Conservation (phyloP, 768 basidiomycete genomes). For the Dacryopinax spathularia region DNA sequence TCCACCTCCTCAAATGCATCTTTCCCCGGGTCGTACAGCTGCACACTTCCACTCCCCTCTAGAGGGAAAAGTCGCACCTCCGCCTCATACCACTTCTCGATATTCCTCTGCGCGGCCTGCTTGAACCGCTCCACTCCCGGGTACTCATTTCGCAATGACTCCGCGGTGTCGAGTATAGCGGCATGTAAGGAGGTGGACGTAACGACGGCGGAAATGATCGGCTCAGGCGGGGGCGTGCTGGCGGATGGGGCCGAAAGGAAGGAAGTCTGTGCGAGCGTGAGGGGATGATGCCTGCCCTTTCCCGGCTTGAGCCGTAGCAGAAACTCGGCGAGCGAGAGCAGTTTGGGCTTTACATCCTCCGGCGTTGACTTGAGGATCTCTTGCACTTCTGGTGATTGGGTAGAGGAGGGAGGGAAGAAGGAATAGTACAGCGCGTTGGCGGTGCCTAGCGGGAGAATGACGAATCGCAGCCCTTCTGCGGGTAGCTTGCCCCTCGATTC, state of each 20-base stretch:
- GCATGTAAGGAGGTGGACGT: slow-evolving; percentile 79
- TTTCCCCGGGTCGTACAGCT: slow-evolving; percentile 45
- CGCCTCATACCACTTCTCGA: slow-evolving; percentile 54
- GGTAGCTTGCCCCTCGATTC: background rate
- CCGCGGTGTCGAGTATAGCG: slow-evolving; percentile 67
- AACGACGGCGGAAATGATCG: slow-evolving; percentile 58
- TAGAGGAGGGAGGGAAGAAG: slow-evolving; percentile 43
- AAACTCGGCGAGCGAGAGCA: background rate
- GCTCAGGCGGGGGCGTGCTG: slow-evolving; percentile 7
- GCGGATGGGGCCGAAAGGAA: slow-evolving; percentile 28
- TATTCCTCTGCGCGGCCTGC: slow-evolving; percentile 65
- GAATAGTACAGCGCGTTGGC: slow-evolving; percentile 83
- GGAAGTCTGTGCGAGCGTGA: slow-evolving; percentile 37
- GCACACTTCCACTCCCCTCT: slow-evolving; percentile 28
- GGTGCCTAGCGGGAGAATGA: slow-evolving; percentile 60
- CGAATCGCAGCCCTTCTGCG: slow-evolving; percentile 33
- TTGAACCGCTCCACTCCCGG: slow-evolving; percentile 81
- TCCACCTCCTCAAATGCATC: slow-evolving; percentile 33
- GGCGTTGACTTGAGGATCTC: slow-evolving; percentile 2
- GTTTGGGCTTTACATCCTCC: slow-evolving; percentile 5
- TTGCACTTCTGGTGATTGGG: background rate
- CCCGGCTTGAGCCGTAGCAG: background rate
- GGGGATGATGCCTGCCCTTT: slow-evolving; percentile 17
- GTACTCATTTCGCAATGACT: slow-evolving; percentile 47
- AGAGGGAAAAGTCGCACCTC: slow-evolving; percentile 41